These are phyloP conservation scores for Oryza rufipogon DNA, from an alignment of 176 grass and related monocot genomes.

Conservation along the genomic window DNA sequence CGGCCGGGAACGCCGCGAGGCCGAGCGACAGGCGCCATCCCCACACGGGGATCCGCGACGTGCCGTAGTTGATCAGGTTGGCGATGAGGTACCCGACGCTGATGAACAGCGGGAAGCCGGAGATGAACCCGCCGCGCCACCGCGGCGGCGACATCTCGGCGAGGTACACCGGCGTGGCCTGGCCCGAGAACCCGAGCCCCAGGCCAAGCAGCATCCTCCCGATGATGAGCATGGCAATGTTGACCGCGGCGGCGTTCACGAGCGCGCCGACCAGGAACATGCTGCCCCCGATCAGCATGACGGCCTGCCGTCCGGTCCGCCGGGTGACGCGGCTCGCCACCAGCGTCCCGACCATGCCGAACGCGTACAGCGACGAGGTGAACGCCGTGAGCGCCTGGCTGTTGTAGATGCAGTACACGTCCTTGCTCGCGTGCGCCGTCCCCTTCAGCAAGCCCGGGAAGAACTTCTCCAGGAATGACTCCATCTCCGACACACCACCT, in stretches of 20 bases:
- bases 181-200: conserved; percentile 72
- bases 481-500: conserved; percentile 84
- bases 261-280: conserved; percentile 66
- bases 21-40: conserved; percentile 97
- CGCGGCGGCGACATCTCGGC: conserved; percentile 68
- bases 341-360: conserved; percentile 59
- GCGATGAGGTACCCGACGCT: conserved; percentile 58
- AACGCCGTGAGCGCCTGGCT: conserved; percentile 69
- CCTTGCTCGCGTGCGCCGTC: conserved; percentile 39
- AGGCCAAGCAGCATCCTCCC: conserved; percentile 69
- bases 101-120: conserved; percentile 74
- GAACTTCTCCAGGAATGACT: conserved; percentile 68
- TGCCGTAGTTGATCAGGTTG: conserved; percentile 93
- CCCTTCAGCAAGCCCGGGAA: conserved; percentile 58
- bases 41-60: conserved; percentile 59
- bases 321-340: conserved; percentile 55
- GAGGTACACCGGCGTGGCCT: conserved; percentile 64
- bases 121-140: conserved; percentile 76
- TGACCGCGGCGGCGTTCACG: conserved; percentile 60
- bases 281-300: conserved; percentile 48
- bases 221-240: conserved; percentile 76
- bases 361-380: conserved; percentile 72
- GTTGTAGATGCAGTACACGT: conserved; percentile 76
- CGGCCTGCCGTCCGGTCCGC: conserved; percentile 52
- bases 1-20: conserved; percentile 69